Evolutionary conservation across 1,284 basidiomycete species (phyloP).

Genomic region (Meira nashicola): DNA sequence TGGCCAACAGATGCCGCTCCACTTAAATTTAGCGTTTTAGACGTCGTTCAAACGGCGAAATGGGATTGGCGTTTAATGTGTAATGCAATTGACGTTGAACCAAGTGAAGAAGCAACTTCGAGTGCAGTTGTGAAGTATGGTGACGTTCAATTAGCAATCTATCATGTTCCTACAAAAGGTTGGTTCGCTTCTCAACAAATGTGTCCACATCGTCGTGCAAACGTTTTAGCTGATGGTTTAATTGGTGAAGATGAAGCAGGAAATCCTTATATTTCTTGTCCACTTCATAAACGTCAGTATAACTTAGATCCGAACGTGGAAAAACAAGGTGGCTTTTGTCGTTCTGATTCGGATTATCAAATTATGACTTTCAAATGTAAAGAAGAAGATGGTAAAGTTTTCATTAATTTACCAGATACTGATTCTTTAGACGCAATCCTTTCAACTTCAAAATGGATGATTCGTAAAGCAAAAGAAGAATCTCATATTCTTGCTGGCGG

Average conservation of each 20-base stretch:
- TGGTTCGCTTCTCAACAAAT: constrained; percentile 68
- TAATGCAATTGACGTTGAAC: constrained; percentile 59
- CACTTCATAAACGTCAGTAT: constrained; percentile 70
- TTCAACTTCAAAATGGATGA: constrained; percentile 65
- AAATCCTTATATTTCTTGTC: constrained; percentile 56
- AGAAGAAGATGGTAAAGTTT: constrained; percentile 58
- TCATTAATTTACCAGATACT: constrained; percentile 61
- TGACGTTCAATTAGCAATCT: constrained; percentile 68
- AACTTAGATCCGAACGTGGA: constrained; percentile 53
- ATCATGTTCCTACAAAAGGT: constrained; percentile 61
- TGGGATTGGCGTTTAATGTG: constrained; percentile 66
- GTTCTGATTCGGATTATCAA: constrained; percentile 62
- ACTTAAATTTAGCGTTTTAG: constrained; percentile 56
- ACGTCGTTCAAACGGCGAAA: constrained; percentile 57
- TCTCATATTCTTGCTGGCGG: constrained; percentile 24
- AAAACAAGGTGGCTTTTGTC: constrained; percentile 61
- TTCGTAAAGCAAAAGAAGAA: constrained; percentile 41
- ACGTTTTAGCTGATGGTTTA: constrained; percentile 67
- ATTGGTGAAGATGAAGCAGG: constrained; percentile 51
- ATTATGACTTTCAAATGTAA: constrained; percentile 66
- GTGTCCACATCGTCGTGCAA: constrained; percentile 66
- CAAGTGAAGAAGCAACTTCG: constrained; percentile 58
- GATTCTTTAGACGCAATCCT: constrained; percentile 64
- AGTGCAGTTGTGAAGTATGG: constrained; percentile 65
- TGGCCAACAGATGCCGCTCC: constrained; percentile 64